These are phyloP conservation scores for Harringtonia lauricola DNA, from an alignment of 2,329 filamentous ascomycete genomes.

Conservation along the genomic window DNA sequence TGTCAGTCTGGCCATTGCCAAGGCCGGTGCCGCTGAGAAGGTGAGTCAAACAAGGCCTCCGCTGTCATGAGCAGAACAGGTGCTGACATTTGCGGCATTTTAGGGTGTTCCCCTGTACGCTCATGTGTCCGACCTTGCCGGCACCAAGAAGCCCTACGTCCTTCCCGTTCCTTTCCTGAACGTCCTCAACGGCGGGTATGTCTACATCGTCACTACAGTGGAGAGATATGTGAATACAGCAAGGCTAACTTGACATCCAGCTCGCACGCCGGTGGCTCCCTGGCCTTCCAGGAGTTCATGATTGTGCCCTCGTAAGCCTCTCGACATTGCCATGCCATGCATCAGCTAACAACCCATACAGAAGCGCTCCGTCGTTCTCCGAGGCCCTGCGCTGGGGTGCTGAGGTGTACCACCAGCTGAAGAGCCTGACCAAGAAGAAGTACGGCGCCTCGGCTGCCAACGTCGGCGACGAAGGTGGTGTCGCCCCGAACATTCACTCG, in stretches of 20 bases:
- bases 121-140: conserved; percentile 77
- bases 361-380: conserved; percentile 79
- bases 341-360: conserved; percentile 27
- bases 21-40: conserved; percentile 85
- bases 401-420: conserved; percentile 98
- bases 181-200: conserved; percentile 46
- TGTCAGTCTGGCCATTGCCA: conserved; percentile 74
- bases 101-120: conserved; percentile 74
- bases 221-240: neutral
- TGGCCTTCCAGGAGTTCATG: conserved; percentile 96
- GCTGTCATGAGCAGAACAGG: neutral
- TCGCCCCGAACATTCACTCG: conserved; percentile 96
- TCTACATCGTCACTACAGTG: neutral
- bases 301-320: conserved; percentile 66
- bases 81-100: neutral
- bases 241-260: conserved; percentile 24
- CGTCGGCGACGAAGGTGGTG: conserved; percentile 98
- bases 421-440: conserved; percentile 96
- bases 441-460: conserved; percentile 98
- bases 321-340: neutral
- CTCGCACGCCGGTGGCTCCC: conserved; percentile 92
- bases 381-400: conserved; percentile 94
- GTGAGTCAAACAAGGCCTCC: conserved; percentile 29
- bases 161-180: conserved; percentile 8
- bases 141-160: conserved; percentile 33